Conservation (phyloP, 306 rosid species). For the Pyrus communis region DNA sequence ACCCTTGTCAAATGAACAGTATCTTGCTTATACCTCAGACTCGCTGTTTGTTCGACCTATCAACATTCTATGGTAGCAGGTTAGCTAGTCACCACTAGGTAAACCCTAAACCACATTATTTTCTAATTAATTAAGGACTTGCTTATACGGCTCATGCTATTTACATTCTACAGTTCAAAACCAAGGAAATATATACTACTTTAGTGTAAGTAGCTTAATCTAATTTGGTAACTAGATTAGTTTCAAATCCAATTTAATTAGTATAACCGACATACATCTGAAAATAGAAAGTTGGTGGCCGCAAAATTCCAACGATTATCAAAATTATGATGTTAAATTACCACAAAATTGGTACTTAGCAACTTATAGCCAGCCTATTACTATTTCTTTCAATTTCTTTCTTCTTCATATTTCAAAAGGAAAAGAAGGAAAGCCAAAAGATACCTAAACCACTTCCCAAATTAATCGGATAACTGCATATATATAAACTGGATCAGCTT, state of each 20-base stretch:
- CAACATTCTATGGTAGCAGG: not conserved
- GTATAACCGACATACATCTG: not conserved
- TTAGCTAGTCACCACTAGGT: not conserved
- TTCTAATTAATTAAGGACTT: too few relatives aligned
- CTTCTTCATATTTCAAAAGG: not conserved
- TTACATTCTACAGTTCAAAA: not conserved
- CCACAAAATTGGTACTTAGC: not conserved
- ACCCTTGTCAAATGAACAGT: constrained; percentile 24
- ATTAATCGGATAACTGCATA: not conserved
- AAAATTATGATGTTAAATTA: not conserved
- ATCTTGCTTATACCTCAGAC: constrained; percentile 11
- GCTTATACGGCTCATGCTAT: not conserved
- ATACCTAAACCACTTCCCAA: not conserved
- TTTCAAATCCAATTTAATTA: not conserved
- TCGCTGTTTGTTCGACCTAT: constrained; percentile 16
- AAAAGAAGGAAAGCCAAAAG: not conserved
- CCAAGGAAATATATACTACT: not conserved
- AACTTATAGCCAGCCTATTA: too few relatives aligned
- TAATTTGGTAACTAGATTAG: not conserved
- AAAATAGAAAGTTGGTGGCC: not conserved
- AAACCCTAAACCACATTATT: not conserved
- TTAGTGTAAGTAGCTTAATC: not conserved
- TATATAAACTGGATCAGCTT: not conserved
- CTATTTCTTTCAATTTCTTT: too few relatives aligned
- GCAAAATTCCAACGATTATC: not conserved